These are phyloP conservation scores for Wickerhamomyces hampshirensis DNA, from an alignment of 805 yeast species.

Conservation along the genomic window DNA sequence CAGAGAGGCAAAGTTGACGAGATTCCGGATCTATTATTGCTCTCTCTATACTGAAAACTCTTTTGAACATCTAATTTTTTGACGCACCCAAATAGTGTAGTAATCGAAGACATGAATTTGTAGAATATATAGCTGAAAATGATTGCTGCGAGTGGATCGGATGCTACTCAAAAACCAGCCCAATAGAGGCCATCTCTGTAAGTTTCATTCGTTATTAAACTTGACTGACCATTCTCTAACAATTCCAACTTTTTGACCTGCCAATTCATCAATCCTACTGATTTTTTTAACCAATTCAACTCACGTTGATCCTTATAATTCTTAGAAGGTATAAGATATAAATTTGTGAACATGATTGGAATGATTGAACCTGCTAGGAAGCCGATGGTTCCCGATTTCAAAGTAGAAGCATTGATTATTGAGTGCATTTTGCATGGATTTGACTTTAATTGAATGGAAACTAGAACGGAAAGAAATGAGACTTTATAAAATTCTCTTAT, in stretches of 20 bases:
- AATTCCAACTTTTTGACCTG: constrained; percentile 10
- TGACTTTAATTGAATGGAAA: too few relatives aligned
- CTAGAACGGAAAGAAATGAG: too few relatives aligned
- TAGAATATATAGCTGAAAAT: too few relatives aligned
- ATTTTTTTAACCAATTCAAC: constrained; percentile 18
- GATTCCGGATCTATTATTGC: too few relatives aligned
- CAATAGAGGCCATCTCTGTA: constrained; percentile 26
- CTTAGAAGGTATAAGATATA: constrained; percentile 17
- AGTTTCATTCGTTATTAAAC: constrained; percentile 9
- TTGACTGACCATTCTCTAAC: constrained; percentile 1
- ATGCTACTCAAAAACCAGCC: constrained; percentile 24
- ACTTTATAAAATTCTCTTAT: too few relatives aligned
- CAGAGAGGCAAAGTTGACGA: too few relatives aligned
- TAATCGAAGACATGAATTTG: too few relatives aligned
- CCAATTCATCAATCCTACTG: constrained; percentile 20
- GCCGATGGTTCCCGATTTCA: constrained; percentile 21
- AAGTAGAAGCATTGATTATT: constrained; percentile 5
- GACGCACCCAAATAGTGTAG: too few relatives aligned
- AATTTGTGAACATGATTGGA: constrained; percentile 20
- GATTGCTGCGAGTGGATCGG: neutral
- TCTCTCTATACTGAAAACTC: too few relatives aligned
- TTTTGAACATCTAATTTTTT: too few relatives aligned
- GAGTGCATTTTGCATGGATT: constrained; percentile 3
- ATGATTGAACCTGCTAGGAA: constrained; percentile 21
- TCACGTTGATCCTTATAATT: constrained; percentile 18